These are phyloP conservation scores for Rhodotorula mucilaginosa DNA, from an alignment of 1,284 basidiomycete species.

Conservation along the genomic window DNA sequence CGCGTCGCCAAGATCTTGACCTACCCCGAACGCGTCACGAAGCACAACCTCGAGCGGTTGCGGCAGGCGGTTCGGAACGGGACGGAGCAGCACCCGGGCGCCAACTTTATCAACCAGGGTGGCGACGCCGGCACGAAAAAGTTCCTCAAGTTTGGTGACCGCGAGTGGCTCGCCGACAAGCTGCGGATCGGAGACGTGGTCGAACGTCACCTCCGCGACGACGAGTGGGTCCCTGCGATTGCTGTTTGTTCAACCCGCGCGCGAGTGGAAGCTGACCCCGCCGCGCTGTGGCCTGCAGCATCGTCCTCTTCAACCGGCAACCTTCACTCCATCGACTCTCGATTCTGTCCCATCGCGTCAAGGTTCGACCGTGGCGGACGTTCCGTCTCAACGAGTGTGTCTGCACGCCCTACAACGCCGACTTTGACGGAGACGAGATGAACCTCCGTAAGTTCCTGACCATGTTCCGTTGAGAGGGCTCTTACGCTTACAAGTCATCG, in stretches of 20 bases:
- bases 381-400: slow-evolving; percentile 99
- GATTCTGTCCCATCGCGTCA: slow-evolving; percentile 97
- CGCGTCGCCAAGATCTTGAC: slow-evolving; percentile 94
- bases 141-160: slow-evolving; percentile 74
- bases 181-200: slow-evolving; percentile 82
- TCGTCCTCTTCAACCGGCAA: slow-evolving; percentile 98
- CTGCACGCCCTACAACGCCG: slow-evolving; percentile 98
- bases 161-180: slow-evolving; percentile 67
- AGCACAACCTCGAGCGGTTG: slow-evolving; percentile 81
- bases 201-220: slow-evolving; percentile 91
- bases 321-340: slow-evolving; percentile 97
- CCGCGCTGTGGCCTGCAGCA: slow-evolving; percentile 49
- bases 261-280: background rate
- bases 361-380: slow-evolving; percentile 94
- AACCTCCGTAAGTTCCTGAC: slow-evolving; percentile 77
- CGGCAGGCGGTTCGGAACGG: slow-evolving; percentile 83
- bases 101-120: slow-evolving; percentile 79
- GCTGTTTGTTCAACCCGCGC: background rate
- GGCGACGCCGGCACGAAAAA: slow-evolving; percentile 69
- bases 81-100: slow-evolving; percentile 87
- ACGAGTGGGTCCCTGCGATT: slow-evolving; percentile 58
- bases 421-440: slow-evolving; percentile 99
- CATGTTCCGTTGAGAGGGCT: background rate
- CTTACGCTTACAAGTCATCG: background rate
- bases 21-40: slow-evolving; percentile 92